Evolutionary conservation across 768 basidiomycete species (phyloP).

Genomic region (Hortiboletus flavorubellus): DNA sequence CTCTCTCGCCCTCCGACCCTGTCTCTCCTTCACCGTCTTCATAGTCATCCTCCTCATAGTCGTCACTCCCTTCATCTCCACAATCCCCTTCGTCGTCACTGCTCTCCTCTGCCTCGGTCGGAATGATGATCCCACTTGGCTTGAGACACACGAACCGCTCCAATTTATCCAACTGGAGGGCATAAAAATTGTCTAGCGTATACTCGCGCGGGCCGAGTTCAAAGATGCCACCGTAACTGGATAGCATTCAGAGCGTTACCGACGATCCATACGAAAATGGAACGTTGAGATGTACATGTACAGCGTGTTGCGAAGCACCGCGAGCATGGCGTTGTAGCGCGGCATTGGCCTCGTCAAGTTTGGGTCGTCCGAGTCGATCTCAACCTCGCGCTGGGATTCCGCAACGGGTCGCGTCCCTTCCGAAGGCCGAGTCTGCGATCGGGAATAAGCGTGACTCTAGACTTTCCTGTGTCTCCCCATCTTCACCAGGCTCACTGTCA

Average conservation of each 20-base stretch:
- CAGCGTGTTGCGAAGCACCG: slow-evolving; percentile 77
- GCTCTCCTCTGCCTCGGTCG: slow-evolving; percentile 57
- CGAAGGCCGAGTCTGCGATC: neutral
- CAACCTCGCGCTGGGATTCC: slow-evolving; percentile 23
- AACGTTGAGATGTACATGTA: slow-evolving; percentile 73
- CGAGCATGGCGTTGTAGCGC: slow-evolving; percentile 87
- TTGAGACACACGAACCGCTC: slow-evolving; percentile 76
- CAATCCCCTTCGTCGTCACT: slow-evolving; percentile 62
- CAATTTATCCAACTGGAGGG: slow-evolving; percentile 79
- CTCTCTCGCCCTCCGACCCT: slow-evolving; percentile 12
- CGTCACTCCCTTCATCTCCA: slow-evolving; percentile 55
- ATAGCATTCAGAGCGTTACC: neutral
- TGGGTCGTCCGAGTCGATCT: slow-evolving; percentile 62
- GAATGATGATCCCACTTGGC: slow-evolving; percentile 57
- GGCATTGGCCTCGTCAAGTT: slow-evolving; percentile 59
- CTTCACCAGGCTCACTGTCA: slow-evolving; percentile 17
- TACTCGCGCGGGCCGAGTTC: slow-evolving; percentile 82
- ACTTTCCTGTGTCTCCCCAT: slow-evolving; percentile 7
- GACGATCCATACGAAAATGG: neutral
- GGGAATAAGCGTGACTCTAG: neutral
- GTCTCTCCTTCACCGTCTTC: slow-evolving; percentile 19
- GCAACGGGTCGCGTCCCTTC: neutral
- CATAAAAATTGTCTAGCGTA: slow-evolving; percentile 86
- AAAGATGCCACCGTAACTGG: slow-evolving; percentile 84
- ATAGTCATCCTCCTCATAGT: slow-evolving; percentile 48